Conservation (phyloP, 2,329 filamentous ascomycete species). For the Cytospora piceicola region DNA sequence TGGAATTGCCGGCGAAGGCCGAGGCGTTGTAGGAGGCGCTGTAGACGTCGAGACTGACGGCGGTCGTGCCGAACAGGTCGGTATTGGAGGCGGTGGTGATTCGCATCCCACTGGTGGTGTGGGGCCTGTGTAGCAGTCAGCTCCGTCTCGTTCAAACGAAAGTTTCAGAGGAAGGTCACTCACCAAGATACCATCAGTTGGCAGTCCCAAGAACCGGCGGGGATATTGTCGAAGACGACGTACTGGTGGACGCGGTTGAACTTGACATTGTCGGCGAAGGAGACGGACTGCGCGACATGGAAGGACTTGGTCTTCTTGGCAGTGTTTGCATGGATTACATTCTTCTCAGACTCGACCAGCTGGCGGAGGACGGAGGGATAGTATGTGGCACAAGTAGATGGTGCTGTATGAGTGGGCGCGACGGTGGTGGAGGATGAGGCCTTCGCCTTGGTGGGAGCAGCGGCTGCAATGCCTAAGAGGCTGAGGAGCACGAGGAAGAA, state of each 20-base stretch:
- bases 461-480: slow-evolving; percentile 10
- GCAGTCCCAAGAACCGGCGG: slow-evolving; percentile 28
- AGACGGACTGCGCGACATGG: slow-evolving; percentile 29
- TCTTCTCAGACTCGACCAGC: slow-evolving; percentile 22
- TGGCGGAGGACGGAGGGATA: slow-evolving; percentile 26
- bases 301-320: slow-evolving; percentile 21
- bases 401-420: slow-evolving; percentile 24
- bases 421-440: slow-evolving; percentile 4
- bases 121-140: slow-evolving; percentile 14
- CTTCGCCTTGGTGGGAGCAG: slow-evolving; percentile 16
- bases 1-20: background rate
- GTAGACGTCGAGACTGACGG: slow-evolving; percentile 30
- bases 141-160: too few species aligned
- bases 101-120: slow-evolving; percentile 13
- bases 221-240: slow-evolving; percentile 25
- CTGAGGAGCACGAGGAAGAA: slow-evolving; percentile 15
- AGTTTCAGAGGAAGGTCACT: background rate
- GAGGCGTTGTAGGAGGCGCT: slow-evolving; percentile 27
- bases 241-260: slow-evolving; percentile 30
- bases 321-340: slow-evolving; percentile 24
- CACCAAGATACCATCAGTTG: slow-evolving; percentile 31
- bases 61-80: slow-evolving; percentile 10
- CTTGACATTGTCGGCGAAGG: slow-evolving; percentile 26
- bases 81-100: slow-evolving; percentile 8
- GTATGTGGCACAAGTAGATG: slow-evolving; percentile 28